These are phyloP conservation scores for Neobulgaria alba DNA, from an alignment of 2,329 filamentous ascomycete species.

Conservation along the genomic window DNA sequence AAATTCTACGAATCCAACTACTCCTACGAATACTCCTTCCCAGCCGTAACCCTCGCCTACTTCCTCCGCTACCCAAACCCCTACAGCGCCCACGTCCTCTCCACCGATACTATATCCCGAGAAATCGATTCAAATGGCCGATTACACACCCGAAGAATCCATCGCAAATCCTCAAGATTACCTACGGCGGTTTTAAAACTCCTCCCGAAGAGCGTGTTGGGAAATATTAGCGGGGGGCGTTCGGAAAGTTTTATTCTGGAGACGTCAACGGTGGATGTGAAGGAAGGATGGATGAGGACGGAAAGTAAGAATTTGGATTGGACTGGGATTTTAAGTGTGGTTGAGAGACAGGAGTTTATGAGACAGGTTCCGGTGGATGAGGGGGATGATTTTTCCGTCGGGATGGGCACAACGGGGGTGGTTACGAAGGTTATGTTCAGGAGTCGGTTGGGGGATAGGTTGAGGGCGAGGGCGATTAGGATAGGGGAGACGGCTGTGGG, in stretches of 20 bases:
- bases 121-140: conserved; percentile 67
- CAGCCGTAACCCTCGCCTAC: conserved; percentile 79
- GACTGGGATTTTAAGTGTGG: conserved; percentile 68
- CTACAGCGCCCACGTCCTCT: conserved; percentile 73
- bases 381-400: conserved; percentile 21
- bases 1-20: conserved; percentile 47
- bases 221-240: conserved; percentile 48
- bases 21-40: conserved; percentile 72
- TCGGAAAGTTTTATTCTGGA: conserved; percentile 72
- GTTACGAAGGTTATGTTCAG: conserved; percentile 66
- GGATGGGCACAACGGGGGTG: conserved; percentile 49
- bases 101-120: conserved; percentile 72
- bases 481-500: conserved; percentile 31
- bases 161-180: conserved; percentile 73
- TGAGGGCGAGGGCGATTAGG: conserved; percentile 30
- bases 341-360: conserved; percentile 66
- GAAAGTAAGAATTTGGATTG: conserved; percentile 77
- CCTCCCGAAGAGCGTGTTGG: conserved; percentile 53
- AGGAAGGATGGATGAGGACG: conserved; percentile 74
- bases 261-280: conserved; percentile 69
- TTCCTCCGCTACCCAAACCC: conserved; percentile 85
- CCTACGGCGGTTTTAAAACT: conserved; percentile 68
- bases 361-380: conserved; percentile 17
- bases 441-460: conserved; percentile 60
- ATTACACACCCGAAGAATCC: conserved; percentile 69